These are phyloP conservation scores for Neoboletus brunneissimus DNA, from an alignment of 768 basidiomycete genomes.

Conservation along the genomic window DNA sequence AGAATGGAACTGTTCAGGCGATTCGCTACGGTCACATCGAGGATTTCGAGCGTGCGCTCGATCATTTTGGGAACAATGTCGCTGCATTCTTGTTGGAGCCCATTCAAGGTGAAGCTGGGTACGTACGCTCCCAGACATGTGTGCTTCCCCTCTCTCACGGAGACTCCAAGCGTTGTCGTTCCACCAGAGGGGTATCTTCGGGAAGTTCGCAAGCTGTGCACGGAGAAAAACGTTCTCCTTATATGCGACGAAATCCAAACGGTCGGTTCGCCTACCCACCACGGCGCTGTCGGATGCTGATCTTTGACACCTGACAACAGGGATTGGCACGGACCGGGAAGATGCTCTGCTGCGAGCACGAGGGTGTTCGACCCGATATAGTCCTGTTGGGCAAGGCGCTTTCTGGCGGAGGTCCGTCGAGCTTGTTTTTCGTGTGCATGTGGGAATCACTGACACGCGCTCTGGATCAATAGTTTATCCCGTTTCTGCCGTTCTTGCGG, in stretches of 20 bases:
- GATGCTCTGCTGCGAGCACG: slow-evolving; percentile 89
- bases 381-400: slow-evolving; percentile 94
- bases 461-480: slow-evolving; percentile 68
- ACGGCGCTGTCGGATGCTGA: not conserved
- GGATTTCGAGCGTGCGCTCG: slow-evolving; percentile 80
- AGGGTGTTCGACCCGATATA: slow-evolving; percentile 85
- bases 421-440: not conserved
- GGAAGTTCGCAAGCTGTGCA: slow-evolving; percentile 77
- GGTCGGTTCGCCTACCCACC: slow-evolving; percentile 36
- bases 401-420: slow-evolving; percentile 79
- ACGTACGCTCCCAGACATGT: slow-evolving; percentile 27
- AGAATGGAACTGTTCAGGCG: slow-evolving; percentile 41
- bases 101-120: slow-evolving; percentile 99
- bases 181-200: slow-evolving; percentile 85
- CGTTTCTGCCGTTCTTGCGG: slow-evolving; percentile 91
- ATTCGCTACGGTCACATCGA: slow-evolving; percentile 84
- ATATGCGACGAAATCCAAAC: slow-evolving; percentile 99
- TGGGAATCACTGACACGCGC: slow-evolving; percentile 6
- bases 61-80: slow-evolving; percentile 73
- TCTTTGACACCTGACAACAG: slow-evolving; percentile 33
- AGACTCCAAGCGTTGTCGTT: slow-evolving; percentile 71
- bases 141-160: not conserved
- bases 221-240: slow-evolving; percentile 88
- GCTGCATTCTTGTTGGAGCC: slow-evolving; percentile 97
- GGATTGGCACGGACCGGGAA: slow-evolving; percentile 92